Percentiles rank a stretch among this genome's conserved stretches.
Evolutionary conservation across 2,329 filamentous ascomycete genomes (phyloP).

Genomic region (Aspergillus sp.): DNA sequence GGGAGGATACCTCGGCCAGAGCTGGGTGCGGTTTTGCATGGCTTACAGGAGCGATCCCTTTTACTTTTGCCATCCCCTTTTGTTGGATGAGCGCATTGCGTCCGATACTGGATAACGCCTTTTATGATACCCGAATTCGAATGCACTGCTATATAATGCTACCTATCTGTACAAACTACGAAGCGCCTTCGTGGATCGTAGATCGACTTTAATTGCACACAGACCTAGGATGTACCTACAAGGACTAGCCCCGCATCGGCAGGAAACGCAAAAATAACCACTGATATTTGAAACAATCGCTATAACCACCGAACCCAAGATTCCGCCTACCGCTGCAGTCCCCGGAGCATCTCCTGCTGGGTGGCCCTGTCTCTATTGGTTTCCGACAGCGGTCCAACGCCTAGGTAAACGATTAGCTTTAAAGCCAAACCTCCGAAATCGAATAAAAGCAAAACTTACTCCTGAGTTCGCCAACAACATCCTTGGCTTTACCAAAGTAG

Average conservation of each 20-base stretch:
- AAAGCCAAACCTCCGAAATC: neutral
- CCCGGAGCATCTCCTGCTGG: constrained; percentile 82
- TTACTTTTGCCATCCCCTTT: neutral
- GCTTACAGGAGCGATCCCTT: neutral
- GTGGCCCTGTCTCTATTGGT: constrained; percentile 78
- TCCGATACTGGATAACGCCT: neutral
- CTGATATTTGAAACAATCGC: constrained; percentile 2
- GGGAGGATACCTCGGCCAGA: neutral
- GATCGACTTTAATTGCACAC: constrained; percentile 13
- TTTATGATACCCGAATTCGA: constrained; percentile 23
- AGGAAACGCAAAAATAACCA: neutral
- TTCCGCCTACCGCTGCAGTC: constrained; percentile 46
- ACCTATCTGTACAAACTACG: neutral
- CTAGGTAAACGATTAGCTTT: constrained; percentile 32
- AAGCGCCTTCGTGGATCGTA: neutral
- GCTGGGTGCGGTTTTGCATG: neutral
- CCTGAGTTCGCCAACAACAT: constrained; percentile 91
- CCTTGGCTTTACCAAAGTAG: constrained; percentile 99
- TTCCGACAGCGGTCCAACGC: constrained; percentile 77
- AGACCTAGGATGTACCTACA: constrained; percentile 20
- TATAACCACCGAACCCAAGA: constrained; percentile 2
- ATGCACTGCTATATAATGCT: neutral
- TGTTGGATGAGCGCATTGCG: neutral
- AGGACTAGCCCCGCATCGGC: neutral
- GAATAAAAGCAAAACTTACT: constrained; percentile 52